A percentile compares a stretch with the other conserved stretches of the same genome.
Evolutionary conservation across 495 filamentous ascomycete species (phyloP).

Genomic region (Recurvomyces mirabilis): DNA sequence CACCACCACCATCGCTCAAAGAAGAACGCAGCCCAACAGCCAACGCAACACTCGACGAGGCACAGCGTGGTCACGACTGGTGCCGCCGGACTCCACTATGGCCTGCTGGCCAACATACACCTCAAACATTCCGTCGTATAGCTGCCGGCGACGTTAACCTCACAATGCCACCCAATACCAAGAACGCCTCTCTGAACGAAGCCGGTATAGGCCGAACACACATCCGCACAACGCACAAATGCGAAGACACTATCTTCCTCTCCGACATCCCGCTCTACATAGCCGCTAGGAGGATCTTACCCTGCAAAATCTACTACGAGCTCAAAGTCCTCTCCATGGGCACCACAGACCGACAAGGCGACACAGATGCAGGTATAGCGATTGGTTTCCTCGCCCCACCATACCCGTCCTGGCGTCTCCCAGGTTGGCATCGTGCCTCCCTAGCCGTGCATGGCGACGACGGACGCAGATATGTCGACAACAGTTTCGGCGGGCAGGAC

Average conservation of each 20-base stretch:
- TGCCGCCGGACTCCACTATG: conserved; percentile 54
- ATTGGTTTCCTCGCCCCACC: conserved; percentile 71
- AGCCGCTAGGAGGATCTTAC: conserved; percentile 44
- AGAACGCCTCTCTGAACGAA: conserved; percentile 32
- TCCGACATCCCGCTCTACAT: conserved; percentile 68
- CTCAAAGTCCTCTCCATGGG: conserved; percentile 44
- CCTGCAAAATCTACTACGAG: conserved; percentile 70
- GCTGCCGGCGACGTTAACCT: conserved; percentile 36
- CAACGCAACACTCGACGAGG: conserved; percentile 61
- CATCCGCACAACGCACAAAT: conserved; percentile 21
- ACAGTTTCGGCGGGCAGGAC: conserved; percentile 67
- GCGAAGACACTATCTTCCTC: conserved; percentile 46
- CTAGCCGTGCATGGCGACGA: conserved; percentile 88
- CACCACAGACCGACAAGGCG: conserved; percentile 15
- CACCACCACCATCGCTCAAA: conserved; percentile 65
- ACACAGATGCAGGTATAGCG: conserved; percentile 52
- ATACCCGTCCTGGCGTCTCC: conserved; percentile 77
- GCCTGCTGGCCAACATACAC: conserved; percentile 37
- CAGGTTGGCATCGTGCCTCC: conserved; percentile 81
- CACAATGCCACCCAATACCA: conserved; percentile 37
- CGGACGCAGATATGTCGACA: conserved; percentile 76
- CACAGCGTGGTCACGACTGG: conserved; percentile 62
- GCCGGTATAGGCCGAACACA: conserved; percentile 37
- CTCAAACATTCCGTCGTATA: conserved; percentile 36
- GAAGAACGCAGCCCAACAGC: conserved; percentile 56